Percentiles rank a stretch among this genome's conserved stretches.
phyloP scores from a whole-genome alignment of 345 rosid species.

The Toxicodendron radicans region DNA sequence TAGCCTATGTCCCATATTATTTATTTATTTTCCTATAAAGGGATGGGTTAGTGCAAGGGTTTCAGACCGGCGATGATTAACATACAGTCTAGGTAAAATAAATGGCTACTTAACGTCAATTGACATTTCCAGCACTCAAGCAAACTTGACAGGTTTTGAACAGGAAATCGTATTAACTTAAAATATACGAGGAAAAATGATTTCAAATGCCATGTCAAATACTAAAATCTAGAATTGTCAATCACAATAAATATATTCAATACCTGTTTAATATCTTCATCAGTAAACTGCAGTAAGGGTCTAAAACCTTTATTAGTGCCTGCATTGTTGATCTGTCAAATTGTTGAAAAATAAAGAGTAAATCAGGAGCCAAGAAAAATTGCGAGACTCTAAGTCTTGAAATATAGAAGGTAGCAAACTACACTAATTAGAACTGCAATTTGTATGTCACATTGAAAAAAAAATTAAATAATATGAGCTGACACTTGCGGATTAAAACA shows the following conservation, averaged over 20 bases:
- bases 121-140: background rate
- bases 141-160: background rate
- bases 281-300: slow-evolving; percentile 77
- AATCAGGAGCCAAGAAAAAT: background rate
- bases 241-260: background rate
- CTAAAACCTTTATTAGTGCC: slow-evolving; percentile 95
- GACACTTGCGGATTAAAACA: background rate
- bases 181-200: background rate
- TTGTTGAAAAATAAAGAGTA: slow-evolving; percentile 6
- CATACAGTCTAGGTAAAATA: background rate
- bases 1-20: background rate
- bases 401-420: background rate
- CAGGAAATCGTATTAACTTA: background rate
- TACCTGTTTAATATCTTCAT: slow-evolving; percentile 89
- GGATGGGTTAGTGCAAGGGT: background rate
- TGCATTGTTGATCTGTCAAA: slow-evolving; percentile 78
- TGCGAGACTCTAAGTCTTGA: background rate
- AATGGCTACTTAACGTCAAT: background rate
- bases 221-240: background rate
- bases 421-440: background rate
- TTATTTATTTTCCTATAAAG: too few relatives aligned
- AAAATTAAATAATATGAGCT: background rate
- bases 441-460: background rate
- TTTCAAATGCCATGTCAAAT: background rate
- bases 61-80: slow-evolving; percentile 1